phyloP scores from a whole-genome alignment of 2,329 filamentous ascomycete genomes.

The Orbilia brochopaga region DNA sequence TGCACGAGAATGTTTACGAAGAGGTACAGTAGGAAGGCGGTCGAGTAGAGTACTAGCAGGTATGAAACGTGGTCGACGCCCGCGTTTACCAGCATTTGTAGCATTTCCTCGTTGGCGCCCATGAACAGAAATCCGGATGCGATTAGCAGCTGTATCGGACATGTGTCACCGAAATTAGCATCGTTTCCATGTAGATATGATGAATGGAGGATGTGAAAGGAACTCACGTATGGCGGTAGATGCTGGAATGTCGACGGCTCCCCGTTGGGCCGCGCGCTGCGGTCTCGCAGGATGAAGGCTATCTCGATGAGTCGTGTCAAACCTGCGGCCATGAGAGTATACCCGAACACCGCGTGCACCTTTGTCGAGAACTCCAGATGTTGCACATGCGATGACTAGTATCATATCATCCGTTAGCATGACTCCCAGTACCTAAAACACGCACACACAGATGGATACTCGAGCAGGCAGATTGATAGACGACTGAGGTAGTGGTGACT shows the following conservation, averaged over 20 bases:
- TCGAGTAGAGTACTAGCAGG: constrained; percentile 85
- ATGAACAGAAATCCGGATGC: constrained; percentile 95
- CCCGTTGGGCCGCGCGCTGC: constrained; percentile 69
- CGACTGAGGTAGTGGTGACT: neutral
- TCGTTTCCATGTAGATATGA: neutral
- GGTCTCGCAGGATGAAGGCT: constrained; percentile 81
- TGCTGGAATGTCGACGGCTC: constrained; percentile 77
- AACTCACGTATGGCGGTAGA: constrained; percentile 72
- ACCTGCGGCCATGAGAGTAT: constrained; percentile 91
- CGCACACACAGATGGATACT: too few species aligned
- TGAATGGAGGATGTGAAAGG: neutral
- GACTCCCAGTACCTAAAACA: neutral
- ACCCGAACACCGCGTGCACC: constrained; percentile 88
- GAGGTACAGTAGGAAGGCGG: constrained; percentile 88
- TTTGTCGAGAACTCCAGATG: constrained; percentile 80
- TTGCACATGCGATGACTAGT: constrained; percentile 77
- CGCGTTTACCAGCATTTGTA: constrained; percentile 74
- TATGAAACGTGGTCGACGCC: constrained; percentile 89
- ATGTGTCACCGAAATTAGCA: constrained; percentile 10
- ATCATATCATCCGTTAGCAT: neutral
- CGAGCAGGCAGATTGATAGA: too few species aligned
- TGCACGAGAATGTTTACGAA: constrained; percentile 58
- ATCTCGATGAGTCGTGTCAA: constrained; percentile 86
- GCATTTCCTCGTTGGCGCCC: constrained; percentile 92
- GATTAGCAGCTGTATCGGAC: constrained; percentile 72